Evolutionary conservation across 1,284 basidiomycete species (phyloP).

Genomic region (Ceratobasidium sp.): DNA sequence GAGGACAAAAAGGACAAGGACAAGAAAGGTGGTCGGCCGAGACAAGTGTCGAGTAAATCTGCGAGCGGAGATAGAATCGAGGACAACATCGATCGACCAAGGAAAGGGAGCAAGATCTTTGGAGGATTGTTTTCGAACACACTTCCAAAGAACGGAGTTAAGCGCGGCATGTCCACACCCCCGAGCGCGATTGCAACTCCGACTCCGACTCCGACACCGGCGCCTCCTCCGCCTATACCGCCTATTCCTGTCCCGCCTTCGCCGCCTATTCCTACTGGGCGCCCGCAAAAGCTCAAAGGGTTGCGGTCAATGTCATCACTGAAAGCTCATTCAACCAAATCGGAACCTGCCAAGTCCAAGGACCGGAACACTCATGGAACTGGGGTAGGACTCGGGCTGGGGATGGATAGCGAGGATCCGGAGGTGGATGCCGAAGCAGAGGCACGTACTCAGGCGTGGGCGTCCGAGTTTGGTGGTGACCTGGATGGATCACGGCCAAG

Average conservation of each 20-base stretch:
- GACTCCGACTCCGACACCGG: not conserved
- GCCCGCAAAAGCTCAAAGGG: conserved; percentile 67
- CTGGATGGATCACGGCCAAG: not conserved
- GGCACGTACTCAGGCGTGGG: conserved; percentile 35
- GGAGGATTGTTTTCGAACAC: conserved; percentile 25
- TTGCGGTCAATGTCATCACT: conserved; percentile 81
- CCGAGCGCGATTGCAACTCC: conserved; percentile 7
- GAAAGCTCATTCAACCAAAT: conserved; percentile 35
- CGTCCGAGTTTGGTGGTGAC: conserved; percentile 23
- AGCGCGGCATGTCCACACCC: conserved; percentile 24
- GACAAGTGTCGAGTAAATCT: conserved; percentile 1
- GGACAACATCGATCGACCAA: not conserved
- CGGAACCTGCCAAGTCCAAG: conserved; percentile 10
- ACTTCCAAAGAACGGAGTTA: not conserved
- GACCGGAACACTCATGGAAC: not conserved
- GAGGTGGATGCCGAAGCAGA: conserved; percentile 22
- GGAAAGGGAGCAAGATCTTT: conserved; percentile 35
- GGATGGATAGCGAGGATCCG: conserved; percentile 34
- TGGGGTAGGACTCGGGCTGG: conserved; percentile 37
- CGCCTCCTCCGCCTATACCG: conserved; percentile 11
- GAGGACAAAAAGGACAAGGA: not conserved
- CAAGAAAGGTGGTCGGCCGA: too few species aligned
- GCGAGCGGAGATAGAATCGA: not conserved
- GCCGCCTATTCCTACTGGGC: not conserved
- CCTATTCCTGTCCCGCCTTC: conserved; percentile 3